These are phyloP conservation scores for Xylaria multiplex DNA, from an alignment of 2,329 filamentous ascomycete species.

Conservation along the genomic window DNA sequence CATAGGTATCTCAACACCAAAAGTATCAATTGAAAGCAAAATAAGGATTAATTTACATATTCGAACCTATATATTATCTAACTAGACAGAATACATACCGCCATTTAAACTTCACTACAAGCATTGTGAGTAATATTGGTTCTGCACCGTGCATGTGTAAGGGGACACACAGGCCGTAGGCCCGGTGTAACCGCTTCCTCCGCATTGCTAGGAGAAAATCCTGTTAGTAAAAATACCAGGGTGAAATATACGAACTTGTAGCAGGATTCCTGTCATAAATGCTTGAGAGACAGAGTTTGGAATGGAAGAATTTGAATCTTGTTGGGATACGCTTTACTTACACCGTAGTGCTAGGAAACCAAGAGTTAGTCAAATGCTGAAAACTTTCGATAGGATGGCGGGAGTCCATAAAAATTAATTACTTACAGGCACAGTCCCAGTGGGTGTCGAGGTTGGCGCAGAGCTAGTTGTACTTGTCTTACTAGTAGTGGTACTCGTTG, in stretches of 20 bases:
- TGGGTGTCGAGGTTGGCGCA: slow-evolving; percentile 17
- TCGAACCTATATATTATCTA: slow-evolving; percentile 25
- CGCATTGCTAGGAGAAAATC: slow-evolving; percentile 35
- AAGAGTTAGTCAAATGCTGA: neutral
- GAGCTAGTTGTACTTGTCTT: slow-evolving; percentile 15
- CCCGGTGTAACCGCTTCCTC: slow-evolving; percentile 37
- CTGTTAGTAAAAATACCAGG: slow-evolving; percentile 6
- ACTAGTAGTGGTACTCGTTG: slow-evolving; percentile 13
- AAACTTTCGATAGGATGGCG: neutral
- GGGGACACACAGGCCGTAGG: slow-evolving; percentile 35
- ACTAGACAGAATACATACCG: too few relatives aligned
- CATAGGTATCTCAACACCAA: neutral
- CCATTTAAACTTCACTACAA: slow-evolving; percentile 18
- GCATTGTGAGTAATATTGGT: slow-evolving; percentile 39
- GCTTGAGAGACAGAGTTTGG: neutral
- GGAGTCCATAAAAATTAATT: slow-evolving; percentile 12
- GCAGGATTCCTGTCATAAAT: neutral
- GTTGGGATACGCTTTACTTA: slow-evolving; percentile 6
- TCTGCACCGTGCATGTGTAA: slow-evolving; percentile 38
- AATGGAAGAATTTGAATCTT: neutral
- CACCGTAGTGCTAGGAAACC: slow-evolving; percentile 20
- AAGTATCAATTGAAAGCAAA: neutral
- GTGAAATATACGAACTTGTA: neutral
- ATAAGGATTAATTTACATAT: neutral
- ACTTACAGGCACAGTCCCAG: slow-evolving; percentile 24